phyloP scores from a whole-genome alignment of 352 stramenopile species.

The Phytophthora uliginosa region DNA sequence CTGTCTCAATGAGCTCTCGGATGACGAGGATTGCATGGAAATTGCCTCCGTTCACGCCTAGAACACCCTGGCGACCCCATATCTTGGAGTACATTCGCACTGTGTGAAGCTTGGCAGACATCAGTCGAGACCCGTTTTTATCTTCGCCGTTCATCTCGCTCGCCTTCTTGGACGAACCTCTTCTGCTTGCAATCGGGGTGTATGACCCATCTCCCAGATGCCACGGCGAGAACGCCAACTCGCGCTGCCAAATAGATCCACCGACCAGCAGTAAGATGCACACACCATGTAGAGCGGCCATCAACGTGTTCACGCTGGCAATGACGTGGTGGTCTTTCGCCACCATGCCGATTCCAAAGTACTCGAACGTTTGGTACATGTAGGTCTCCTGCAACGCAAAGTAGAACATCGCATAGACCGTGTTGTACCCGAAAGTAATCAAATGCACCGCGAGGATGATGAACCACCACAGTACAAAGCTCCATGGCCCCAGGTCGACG shows the following conservation, averaged over 20 bases:
- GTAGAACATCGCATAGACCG: conserved; percentile 7
- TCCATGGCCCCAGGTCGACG: conserved; percentile 1
- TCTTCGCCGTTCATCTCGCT: not conserved
- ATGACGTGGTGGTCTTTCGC: conserved; percentile 16
- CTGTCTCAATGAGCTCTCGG: conserved; percentile 8
- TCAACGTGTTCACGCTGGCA: conserved; percentile 18
- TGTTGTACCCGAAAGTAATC: conserved; percentile 5
- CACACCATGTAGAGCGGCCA: conserved; percentile 26
- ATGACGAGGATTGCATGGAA: conserved; percentile 6
- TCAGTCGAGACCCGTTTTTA: not conserved
- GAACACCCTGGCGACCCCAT: not conserved
- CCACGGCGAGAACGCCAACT: conserved; percentile 9
- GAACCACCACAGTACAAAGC: conserved; percentile 6
- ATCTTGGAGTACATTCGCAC: not conserved
- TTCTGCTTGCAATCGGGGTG: not conserved
- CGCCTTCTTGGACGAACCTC: conserved; percentile 6
- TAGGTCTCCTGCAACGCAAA: conserved; percentile 7
- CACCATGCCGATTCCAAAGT: conserved; percentile 17
- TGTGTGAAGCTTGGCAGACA: not conserved
- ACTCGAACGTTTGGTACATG: conserved; percentile 12
- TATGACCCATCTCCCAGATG: not conserved
- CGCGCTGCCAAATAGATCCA: not conserved
- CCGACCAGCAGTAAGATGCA: conserved; percentile 14
- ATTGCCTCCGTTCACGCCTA: conserved; percentile 10
- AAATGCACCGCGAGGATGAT: conserved; percentile 5